Base-by-base conservation (phyloP, 2,329 filamentous ascomycete species). In the Venturia oleaginea region DNA sequence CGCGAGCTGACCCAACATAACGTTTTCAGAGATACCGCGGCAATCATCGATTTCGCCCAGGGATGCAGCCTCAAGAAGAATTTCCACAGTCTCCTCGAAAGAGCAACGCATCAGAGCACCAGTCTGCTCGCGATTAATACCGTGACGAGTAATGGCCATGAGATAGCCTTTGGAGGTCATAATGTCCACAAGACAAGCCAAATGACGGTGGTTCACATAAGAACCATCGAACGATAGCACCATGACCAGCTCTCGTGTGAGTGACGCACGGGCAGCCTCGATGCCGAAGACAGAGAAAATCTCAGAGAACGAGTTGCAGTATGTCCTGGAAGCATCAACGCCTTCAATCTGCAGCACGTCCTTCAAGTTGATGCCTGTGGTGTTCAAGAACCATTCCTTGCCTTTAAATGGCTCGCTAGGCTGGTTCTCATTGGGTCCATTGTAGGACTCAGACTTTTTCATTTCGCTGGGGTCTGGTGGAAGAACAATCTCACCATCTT, bases 91-190 rank as follows among this genome's bases (percentile, higher is more conserved):
- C 77, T 99, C 95, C 78, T 99, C 94, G 78, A 99, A 99, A 1
- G 94, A 99, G 82, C 95, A 99, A 76, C 94, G 89, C 94, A 99
- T 99, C 71, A 99, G 83, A 11, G 94, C 95, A 81, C 94, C 94
- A 67, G 95, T 99, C 74, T 99, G 94, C 32, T 93, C 91, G 71
- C 94, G 87, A 80, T 99, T 99, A 80, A 99, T 99, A 79, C 94
- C 94, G 74, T 99, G 94, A 77, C 94, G 90, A 64, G 94, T 99
- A 68, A 99, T 93, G 17, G 94, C 93, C 76, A 96, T 96, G 72
- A 99, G 87, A 71, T 89, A 88, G 69, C 94, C 94, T 71, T 94
- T 86, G 71, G 95, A 92, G 34, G 92, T 97, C 94, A 99, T 99
- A 68, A 99, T 91, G 78, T 99, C 94, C 68, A 95, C 92, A 63